phyloP scores from a whole-genome alignment of 2,329 filamentous ascomycete genomes.

The Claviceps africana region DNA sequence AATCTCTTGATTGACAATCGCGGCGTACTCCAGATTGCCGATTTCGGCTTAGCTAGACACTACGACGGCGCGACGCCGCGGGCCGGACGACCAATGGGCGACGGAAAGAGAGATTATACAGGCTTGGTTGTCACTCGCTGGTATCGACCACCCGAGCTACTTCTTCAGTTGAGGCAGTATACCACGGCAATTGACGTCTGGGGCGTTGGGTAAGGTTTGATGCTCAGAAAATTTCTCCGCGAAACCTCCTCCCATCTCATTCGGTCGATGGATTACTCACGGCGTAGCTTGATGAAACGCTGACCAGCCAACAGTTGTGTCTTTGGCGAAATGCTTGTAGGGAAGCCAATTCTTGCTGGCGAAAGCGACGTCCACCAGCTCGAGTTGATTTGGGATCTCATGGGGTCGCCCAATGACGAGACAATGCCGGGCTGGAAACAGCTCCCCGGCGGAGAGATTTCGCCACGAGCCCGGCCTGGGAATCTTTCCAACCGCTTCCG shows the following conservation, averaged over 20 bases:
- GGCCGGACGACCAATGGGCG: conserved; percentile 65
- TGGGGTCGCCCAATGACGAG: conserved; percentile 77
- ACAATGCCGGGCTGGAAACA: conserved; percentile 85
- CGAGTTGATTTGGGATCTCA: conserved; percentile 84
- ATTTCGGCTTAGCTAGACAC: conserved; percentile 87
- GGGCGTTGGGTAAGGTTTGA: conserved; percentile 68
- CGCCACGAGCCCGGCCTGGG: conserved; percentile 44
- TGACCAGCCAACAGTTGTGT: conserved; percentile 56
- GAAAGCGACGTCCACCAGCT: conserved; percentile 82
- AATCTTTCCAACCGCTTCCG: conserved; percentile 63
- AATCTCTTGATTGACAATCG: conserved; percentile 93
- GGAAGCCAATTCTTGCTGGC: conserved; percentile 83
- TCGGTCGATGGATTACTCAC: not conserved
- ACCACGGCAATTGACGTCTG: conserved; percentile 98
- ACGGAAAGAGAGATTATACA: conserved; percentile 82
- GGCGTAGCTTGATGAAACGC: not conserved
- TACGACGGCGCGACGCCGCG: conserved; percentile 76
- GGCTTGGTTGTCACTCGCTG: conserved; percentile 93
- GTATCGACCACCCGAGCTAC: conserved; percentile 88
- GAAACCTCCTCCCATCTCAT: not conserved
- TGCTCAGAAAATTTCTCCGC: not conserved
- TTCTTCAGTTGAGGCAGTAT: conserved; percentile 77
- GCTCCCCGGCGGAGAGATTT: conserved; percentile 70
- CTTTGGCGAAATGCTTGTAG: conserved; percentile 93
- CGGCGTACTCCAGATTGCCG: conserved; percentile 87